Evolutionary conservation across 176 grass and related monocot species (phyloP), one percentile per base, ranked within the genome.

Genomic region (Elymus sibiricus): DNA sequence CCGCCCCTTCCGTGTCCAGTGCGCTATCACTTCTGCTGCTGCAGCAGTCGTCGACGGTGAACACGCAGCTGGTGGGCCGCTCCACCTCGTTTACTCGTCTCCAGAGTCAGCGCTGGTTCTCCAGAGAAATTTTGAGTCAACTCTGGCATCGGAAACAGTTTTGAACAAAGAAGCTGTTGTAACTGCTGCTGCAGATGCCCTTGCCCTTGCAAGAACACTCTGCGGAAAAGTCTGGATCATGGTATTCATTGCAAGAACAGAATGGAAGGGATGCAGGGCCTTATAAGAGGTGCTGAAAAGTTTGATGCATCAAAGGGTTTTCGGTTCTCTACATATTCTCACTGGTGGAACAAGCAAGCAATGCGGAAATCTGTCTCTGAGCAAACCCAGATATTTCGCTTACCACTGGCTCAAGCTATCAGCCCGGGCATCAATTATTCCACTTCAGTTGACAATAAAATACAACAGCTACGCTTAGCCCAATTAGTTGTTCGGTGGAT

Each of bases 261-360:
- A 70, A 98, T 98, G 97, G 97, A 95, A 87, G 97, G 94, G 66
- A 94, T 95, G 79, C 86, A 88, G 68, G 97, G 97, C 26, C 88
- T 96, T 44, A 78, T 92, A 84, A 94, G 84, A 40, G 94, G 86
- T 31, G 88, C 87, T 35, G 97, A 98, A 86, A 98, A 94, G 60
- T 98, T 98, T 88, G 94, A 98, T 78, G 93, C 84, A 67, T 89
- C 92, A 0, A 98, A 92, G 88, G 97, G 97, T 83, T 98, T 98
- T 73, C 92, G 93, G 49, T 96, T 98, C 76, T 98, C 97, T 11
- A 98, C 97, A 13, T 98, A 98, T 88, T 91, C 94, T 58, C 92
- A 95, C 78, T 98, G 97, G 97, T 98, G 97, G 97, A 98, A 96
- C 81, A 98, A 90, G 80, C 97, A 98, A 86, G 83, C 94, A 84